Evolutionary conservation across 2,329 filamentous ascomycete genomes (phyloP).

Genomic region (Claviceps sp.): DNA sequence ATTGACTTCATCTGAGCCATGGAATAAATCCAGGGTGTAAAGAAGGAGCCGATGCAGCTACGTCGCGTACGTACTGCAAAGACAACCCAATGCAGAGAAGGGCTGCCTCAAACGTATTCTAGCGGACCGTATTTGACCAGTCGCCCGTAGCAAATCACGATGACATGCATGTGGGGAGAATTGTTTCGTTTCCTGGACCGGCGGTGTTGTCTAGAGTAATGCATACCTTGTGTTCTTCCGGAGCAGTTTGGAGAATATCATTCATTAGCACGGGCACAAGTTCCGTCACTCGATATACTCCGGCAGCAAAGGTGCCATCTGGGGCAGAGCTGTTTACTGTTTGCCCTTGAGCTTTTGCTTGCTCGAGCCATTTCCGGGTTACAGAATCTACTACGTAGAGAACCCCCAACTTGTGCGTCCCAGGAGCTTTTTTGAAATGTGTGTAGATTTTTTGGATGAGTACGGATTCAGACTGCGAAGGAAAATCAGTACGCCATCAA

Average conservation of each 20-base stretch:
- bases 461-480: slow-evolving; percentile 72
- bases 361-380: slow-evolving; percentile 96
- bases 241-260: slow-evolving; percentile 80
- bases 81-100: neutral
- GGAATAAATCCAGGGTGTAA: neutral
- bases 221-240: slow-evolving; percentile 94
- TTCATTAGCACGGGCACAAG: slow-evolving; percentile 87
- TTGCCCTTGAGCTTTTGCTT: slow-evolving; percentile 77
- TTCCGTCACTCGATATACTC: slow-evolving; percentile 93
- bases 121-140: neutral
- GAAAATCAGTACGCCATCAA: slow-evolving; percentile 10
- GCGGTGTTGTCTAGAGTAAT: slow-evolving; percentile 12
- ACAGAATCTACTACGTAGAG: slow-evolving; percentile 99
- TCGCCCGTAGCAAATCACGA: neutral
- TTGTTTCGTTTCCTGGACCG: neutral
- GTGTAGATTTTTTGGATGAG: slow-evolving; percentile 95
- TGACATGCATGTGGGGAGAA: neutral
- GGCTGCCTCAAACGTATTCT: neutral
- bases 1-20: neutral
- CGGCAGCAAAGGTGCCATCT: slow-evolving; percentile 88
- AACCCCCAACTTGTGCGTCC: slow-evolving; percentile 94
- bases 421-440: slow-evolving; percentile 88
- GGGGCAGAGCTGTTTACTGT: slow-evolving; percentile 65
- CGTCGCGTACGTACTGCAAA: neutral
- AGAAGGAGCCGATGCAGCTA: neutral